Conservation (phyloP, 805 yeast species). For the Myxozyma neglecta region DNA sequence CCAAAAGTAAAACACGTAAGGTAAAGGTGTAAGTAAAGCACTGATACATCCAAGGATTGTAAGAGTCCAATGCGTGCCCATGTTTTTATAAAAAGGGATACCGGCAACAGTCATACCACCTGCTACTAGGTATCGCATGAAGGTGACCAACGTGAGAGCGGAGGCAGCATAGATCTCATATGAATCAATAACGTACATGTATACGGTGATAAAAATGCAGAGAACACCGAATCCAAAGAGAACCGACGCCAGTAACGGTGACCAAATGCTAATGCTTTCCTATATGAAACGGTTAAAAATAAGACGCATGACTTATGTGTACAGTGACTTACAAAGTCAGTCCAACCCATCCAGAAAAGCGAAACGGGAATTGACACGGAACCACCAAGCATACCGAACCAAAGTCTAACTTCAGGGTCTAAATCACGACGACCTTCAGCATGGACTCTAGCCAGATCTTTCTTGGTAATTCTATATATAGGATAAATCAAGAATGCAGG, state of each 20-base stretch:
- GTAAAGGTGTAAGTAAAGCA: conserved; percentile 51
- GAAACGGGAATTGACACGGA: conserved; percentile 49
- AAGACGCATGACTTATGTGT: not conserved
- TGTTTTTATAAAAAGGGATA: conserved; percentile 50
- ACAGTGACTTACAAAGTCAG: conserved; percentile 42
- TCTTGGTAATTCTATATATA: conserved; percentile 14
- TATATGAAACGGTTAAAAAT: conserved; percentile 36
- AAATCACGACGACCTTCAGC: conserved; percentile 16
- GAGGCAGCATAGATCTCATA: conserved; percentile 61
- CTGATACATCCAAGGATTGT: conserved; percentile 27
- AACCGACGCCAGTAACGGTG: conserved; percentile 62
- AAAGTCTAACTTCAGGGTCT: conserved; percentile 53
- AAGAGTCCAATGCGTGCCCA: conserved; percentile 51
- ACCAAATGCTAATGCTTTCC: conserved; percentile 26
- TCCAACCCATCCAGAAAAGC: conserved; percentile 56
- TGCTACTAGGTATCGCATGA: conserved; percentile 52
- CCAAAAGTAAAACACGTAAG: conserved; percentile 53
- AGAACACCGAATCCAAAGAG: conserved; percentile 44
- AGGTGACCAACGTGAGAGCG: conserved; percentile 78
- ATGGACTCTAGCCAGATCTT: conserved; percentile 6
- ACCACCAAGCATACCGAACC: conserved; percentile 53
- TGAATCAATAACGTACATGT: conserved; percentile 46
- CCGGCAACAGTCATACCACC: conserved; percentile 58
- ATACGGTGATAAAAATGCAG: conserved; percentile 44
- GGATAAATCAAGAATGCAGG: conserved; percentile 17